Conservation (phyloP, 257 asterid species). For the Nicotiana tabacum region DNA sequence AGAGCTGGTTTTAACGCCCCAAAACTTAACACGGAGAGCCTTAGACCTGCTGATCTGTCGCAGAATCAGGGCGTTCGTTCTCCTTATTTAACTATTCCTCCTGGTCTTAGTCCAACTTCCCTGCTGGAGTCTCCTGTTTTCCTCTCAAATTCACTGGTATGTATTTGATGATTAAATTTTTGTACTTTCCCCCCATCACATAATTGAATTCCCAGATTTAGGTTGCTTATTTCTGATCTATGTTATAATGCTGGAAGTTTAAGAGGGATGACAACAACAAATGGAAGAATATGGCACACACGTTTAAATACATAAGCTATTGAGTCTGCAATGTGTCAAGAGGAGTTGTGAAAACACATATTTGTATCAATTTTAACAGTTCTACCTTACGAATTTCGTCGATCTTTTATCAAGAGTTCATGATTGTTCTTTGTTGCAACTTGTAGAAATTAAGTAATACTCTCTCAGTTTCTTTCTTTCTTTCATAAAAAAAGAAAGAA, state of each 20-base stretch:
- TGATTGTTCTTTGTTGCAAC: neutral
- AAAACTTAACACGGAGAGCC: constrained; percentile 57
- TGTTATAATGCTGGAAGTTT: neutral
- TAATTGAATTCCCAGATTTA: neutral
- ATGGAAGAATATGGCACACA: neutral
- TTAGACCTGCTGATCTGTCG: constrained; percentile 43
- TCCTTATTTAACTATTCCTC: constrained; percentile 68
- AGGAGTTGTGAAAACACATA: neutral
- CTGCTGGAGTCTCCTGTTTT: constrained; percentile 84
- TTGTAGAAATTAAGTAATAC: neutral
- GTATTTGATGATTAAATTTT: neutral
- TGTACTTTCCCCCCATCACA: neutral
- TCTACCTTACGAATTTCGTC: neutral
- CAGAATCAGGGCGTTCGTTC: constrained; percentile 46
- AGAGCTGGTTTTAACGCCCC: constrained; percentile 88
- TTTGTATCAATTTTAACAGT: neutral
- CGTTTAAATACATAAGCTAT: neutral
- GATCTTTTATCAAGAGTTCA: neutral
- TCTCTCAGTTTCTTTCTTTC: too few relatives aligned
- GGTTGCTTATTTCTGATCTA: neutral
- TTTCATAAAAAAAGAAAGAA: too few relatives aligned
- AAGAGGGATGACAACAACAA: neutral
- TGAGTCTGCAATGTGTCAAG: neutral
- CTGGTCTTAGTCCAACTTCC: constrained; percentile 84
- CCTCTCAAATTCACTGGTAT: constrained; percentile 64